Base-by-base conservation (phyloP, 2,329 filamentous ascomycete species). In the Diplodia seriata region DNA sequence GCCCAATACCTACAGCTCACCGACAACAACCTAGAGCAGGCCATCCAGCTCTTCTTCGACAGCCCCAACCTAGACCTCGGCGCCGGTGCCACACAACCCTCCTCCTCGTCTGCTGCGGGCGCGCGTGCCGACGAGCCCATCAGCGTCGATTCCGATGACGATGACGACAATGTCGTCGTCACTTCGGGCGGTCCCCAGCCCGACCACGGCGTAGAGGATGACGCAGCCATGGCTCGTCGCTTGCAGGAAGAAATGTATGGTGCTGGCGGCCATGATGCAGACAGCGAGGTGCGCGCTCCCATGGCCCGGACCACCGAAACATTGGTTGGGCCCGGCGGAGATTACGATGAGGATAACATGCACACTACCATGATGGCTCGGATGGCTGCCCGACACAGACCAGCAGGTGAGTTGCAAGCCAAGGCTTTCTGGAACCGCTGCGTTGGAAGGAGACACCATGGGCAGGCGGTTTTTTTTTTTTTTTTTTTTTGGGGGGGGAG, bases 291-390 rank as follows among this genome's bases (percentile, higher is more conserved):
- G 66, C 86, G 95, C 74, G 95, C 95, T 57, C 95, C 95, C 9
- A 96, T 99, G 79, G 92, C 90, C 55, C 87, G 93, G 73, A 97
- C 91, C 33, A 96, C 92, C 14, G 95, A 99, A 81, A 97, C 93
- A 0, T 85, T 99, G 64, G 90, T 97, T 11, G 94, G 90, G 1
- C 92, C 92, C 1, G 86, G 82, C 14, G 83, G 83, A 40, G 86
- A 85, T 26, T 87, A 85, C 7, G 70, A 69, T 7, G 76, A 82
- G 57, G 84, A 84, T 33, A 83, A 84, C 68, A 83, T 89, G 76
- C 84, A 88, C 69, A 84, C 85, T 59, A 86, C 87, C 61, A 84
- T 93, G 9, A 80, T 91, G 63, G 85, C 91, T 71, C 89, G 92
- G 74, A 78, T 94, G 72, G 73, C 75, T 62, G 76, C 79, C 66